Percentiles rank a stretch among this genome's conserved stretches.
Conservation (phyloP, 1,284 basidiomycete genomes). For the Inonotus hispidus region DNA sequence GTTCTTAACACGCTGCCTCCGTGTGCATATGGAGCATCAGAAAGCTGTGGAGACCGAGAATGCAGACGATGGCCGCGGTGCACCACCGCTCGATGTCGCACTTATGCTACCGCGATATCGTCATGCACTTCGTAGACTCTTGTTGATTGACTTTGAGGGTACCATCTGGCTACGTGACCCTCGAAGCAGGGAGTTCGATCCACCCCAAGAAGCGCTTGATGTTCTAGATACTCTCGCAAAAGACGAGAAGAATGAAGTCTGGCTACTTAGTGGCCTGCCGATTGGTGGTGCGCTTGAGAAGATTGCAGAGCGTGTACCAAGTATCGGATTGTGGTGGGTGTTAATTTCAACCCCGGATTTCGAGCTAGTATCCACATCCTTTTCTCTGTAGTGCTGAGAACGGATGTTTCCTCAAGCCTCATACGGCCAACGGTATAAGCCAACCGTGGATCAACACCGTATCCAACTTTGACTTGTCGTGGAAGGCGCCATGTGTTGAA, state of each 20-base stretch:
- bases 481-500: conserved; percentile 76
- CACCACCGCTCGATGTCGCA: conserved; percentile 41
- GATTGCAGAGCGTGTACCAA: conserved; percentile 54
- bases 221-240: conserved; percentile 57
- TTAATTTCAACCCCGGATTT: conserved; percentile 16
- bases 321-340: conserved; percentile 69
- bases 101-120: conserved; percentile 55
- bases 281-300: conserved; percentile 58
- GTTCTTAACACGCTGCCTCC: conserved; percentile 70
- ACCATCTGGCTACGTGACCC: conserved; percentile 64
- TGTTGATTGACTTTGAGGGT: conserved; percentile 79
- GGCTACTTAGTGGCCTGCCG: conserved; percentile 75
- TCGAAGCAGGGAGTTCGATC: conserved; percentile 37
- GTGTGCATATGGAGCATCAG: conserved; percentile 62
- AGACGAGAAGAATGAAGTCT: conserved; percentile 72
- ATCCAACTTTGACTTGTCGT: conserved; percentile 69
- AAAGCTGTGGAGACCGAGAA: conserved; percentile 28
- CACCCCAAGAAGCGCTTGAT: conserved; percentile 50
- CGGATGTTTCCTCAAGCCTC: conserved; percentile 76
- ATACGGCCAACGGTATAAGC: conserved; percentile 26
- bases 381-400: conserved; percentile 64
- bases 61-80: conserved; percentile 33
- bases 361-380: neutral
- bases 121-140: conserved; percentile 56
- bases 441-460: conserved; percentile 74